Evolutionary conservation across 495 filamentous ascomycete species (phyloP).

Genomic region (Penicillium dipodomyicola): DNA sequence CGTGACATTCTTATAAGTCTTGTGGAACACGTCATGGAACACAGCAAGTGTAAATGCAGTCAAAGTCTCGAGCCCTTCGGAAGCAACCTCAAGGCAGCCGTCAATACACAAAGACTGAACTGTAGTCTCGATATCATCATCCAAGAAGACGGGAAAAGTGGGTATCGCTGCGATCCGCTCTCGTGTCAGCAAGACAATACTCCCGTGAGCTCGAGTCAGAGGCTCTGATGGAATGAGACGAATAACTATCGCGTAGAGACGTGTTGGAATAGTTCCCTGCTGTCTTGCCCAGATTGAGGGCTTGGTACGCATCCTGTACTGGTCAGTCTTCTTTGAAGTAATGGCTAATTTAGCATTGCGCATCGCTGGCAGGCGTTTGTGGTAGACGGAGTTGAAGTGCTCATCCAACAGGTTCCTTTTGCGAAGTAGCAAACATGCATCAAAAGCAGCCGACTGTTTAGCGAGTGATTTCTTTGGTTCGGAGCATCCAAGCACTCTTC

Average conservation of each 20-base stretch:
- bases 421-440: conserved; percentile 71
- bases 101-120: conserved; percentile 49
- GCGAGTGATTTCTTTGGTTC: conserved; percentile 68
- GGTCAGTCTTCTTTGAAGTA: conserved; percentile 66
- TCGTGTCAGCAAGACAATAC: conserved; percentile 72
- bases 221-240: conserved; percentile 55
- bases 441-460: conserved; percentile 90
- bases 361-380: conserved; percentile 76
- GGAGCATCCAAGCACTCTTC: conserved; percentile 58
- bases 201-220: conserved; percentile 59
- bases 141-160: conserved; percentile 67
- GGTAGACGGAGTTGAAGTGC: conserved; percentile 68
- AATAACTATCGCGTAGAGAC: conserved; percentile 65
- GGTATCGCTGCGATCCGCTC: conserved; percentile 62
- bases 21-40: conserved; percentile 88
- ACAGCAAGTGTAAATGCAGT: conserved; percentile 69
- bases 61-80: conserved; percentile 48
- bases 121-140: conserved; percentile 54
- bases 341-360: conserved; percentile 87
- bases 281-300: conserved; percentile 70
- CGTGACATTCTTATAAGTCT: conserved; percentile 63
- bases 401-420: conserved; percentile 67
- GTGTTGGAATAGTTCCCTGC: conserved; percentile 47
- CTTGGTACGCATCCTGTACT: conserved; percentile 77
- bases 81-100: conserved; percentile 39